Evolutionary conservation across 176 grass and related monocot genomes (phyloP).

Genomic region (Poa pratensis): DNA sequence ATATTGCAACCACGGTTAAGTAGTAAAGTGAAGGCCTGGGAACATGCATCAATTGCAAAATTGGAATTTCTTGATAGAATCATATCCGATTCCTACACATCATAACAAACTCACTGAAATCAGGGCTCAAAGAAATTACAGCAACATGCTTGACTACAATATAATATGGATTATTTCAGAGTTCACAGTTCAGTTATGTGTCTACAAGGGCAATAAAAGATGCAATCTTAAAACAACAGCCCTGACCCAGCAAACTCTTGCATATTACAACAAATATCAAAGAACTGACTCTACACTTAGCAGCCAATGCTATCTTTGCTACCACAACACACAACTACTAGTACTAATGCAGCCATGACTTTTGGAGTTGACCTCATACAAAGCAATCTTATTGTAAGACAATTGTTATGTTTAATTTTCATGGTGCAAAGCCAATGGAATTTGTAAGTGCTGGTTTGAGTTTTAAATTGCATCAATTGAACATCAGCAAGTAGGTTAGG

Average conservation of each 20-base stretch:
- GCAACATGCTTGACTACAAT: background rate
- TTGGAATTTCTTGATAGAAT: background rate
- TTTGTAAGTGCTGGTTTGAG: background rate
- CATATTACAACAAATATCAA: background rate
- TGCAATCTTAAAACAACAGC: background rate
- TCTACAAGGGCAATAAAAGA: background rate
- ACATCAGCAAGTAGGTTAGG: constrained; percentile 15
- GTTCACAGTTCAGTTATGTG: background rate
- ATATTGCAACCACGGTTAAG: background rate
- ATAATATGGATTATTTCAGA: background rate
- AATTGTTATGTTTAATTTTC: background rate
- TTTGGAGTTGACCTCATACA: background rate
- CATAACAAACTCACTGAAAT: background rate
- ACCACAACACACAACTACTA: background rate
- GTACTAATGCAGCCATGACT: constrained; percentile 24
- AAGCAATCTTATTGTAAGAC: background rate
- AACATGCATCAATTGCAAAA: background rate
- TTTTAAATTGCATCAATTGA: constrained; percentile 21
- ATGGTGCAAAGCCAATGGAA: background rate
- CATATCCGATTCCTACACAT: background rate
- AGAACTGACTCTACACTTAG: background rate
- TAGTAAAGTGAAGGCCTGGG: background rate
- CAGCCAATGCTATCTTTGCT: background rate
- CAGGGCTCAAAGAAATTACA: background rate
- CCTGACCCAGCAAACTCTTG: background rate